Conservation (phyloP, 495 filamentous ascomycete genomes). For the Tuber magnatum region DNA sequence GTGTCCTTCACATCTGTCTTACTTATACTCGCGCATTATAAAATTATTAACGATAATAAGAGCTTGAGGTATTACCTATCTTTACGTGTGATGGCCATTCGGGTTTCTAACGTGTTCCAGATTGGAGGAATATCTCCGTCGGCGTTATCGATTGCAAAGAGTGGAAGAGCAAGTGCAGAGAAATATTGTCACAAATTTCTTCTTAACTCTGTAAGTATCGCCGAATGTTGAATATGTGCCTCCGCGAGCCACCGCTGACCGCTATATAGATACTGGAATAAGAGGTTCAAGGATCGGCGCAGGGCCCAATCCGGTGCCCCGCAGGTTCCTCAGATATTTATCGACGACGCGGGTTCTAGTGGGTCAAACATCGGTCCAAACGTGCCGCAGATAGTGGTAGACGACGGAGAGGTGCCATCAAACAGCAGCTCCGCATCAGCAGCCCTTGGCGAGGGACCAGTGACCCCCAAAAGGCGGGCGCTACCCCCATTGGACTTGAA, state of each 20-base stretch:
- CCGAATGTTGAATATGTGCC: background rate
- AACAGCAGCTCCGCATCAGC: constrained; percentile 15
- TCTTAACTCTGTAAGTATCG: constrained; percentile 68
- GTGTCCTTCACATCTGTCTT: constrained; percentile 90
- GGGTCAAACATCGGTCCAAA: constrained; percentile 38
- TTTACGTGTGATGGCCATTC: background rate
- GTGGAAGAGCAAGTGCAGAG: constrained; percentile 94
- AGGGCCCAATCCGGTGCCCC: constrained; percentile 62
- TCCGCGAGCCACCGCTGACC: background rate
- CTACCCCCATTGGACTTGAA: constrained; percentile 40
- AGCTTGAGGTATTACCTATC: constrained; percentile 59
- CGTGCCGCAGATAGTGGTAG: constrained; percentile 86
- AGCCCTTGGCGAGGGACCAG: constrained; percentile 32
- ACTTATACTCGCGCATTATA: constrained; percentile 97
- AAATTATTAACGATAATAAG: constrained; percentile 97
- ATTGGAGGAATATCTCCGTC: constrained; percentile 89
- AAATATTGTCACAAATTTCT: constrained; percentile 85
- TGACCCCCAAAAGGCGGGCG: constrained; percentile 40
- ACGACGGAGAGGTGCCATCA: constrained; percentile 52
- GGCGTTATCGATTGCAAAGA: constrained; percentile 79
- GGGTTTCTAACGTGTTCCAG: constrained; percentile 15
- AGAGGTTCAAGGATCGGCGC: constrained; percentile 66
- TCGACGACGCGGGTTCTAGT: constrained; percentile 31
- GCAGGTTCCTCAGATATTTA: constrained; percentile 52
- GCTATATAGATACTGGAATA: constrained; percentile 59